phyloP scores from a whole-genome alignment of 495 filamentous ascomycete genomes.

The Penicillium goetzii region DNA sequence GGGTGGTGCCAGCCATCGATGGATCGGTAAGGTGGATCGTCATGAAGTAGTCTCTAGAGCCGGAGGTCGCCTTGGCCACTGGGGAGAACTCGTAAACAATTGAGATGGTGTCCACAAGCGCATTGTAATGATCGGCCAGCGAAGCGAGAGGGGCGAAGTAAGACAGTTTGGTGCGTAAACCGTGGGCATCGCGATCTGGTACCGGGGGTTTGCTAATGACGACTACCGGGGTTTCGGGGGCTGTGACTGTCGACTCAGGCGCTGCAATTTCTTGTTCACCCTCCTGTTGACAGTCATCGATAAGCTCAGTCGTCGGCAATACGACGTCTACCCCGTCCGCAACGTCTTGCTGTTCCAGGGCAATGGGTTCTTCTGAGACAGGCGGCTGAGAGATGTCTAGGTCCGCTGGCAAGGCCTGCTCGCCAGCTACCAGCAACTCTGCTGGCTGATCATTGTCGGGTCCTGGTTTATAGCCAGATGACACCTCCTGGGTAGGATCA shows the following conservation, averaged over 20 bases:
- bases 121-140: constrained; percentile 58
- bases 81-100: constrained; percentile 62
- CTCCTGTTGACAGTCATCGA: neutral
- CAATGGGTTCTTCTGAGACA: neutral
- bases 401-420: neutral
- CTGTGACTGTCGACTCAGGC: neutral
- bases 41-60: constrained; percentile 70
- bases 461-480: neutral
- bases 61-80: constrained; percentile 62
- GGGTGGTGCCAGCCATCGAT: constrained; percentile 48
- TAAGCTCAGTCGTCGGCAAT: constrained; percentile 9
- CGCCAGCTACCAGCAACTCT: constrained; percentile 8
- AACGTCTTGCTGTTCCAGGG: neutral
- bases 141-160: constrained; percentile 72
- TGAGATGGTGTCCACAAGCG: constrained; percentile 67
- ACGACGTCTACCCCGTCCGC: constrained; percentile 10
- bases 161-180: constrained; percentile 63
- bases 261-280: constrained; percentile 5
- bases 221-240: constrained; percentile 8
- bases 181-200: constrained; percentile 43
- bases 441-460: constrained; percentile 1
- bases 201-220: constrained; percentile 20
- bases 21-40: constrained; percentile 73
- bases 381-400: neutral
- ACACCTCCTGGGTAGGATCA: constrained; percentile 29